Conservation (phyloP, 345 rosid species). For the Crucihimalaya himalaica region DNA sequence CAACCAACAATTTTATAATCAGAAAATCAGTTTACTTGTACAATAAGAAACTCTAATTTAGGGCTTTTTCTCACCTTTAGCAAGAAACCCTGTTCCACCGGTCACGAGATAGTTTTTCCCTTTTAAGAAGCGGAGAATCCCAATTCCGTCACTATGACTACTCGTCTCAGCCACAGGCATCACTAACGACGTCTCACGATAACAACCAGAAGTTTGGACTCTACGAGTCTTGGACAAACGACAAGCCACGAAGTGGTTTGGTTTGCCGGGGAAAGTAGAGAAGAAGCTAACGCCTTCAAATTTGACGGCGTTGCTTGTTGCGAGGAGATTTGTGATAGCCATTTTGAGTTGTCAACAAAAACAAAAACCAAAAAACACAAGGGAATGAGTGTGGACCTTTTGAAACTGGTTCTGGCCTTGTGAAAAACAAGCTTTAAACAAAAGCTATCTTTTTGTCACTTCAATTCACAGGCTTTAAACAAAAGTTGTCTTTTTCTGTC, state of each 20-base stretch:
- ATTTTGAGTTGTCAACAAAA: conserved; percentile 14
- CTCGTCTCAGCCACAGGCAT: neutral
- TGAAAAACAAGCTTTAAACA: no score
- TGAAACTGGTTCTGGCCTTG: no score
- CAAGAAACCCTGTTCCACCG: conserved; percentile 51
- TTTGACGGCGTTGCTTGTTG: neutral
- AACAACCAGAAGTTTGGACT: neutral
- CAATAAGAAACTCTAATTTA: neutral
- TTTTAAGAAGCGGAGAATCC: conserved; percentile 27
- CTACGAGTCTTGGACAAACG: neutral
- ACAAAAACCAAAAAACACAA: no score
- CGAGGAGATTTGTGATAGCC: neutral
- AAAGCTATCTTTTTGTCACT: no score
- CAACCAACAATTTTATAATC: neutral
- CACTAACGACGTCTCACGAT: neutral
- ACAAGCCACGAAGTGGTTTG: neutral
- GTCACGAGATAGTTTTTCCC: conserved; percentile 43
- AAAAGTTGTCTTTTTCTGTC: no score
- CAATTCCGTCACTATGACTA: neutral
- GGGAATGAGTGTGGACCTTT: no score
- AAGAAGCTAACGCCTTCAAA: neutral
- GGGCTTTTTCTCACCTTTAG: conserved; percentile 29
- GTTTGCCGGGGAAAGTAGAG: neutral
- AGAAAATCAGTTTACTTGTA: neutral
- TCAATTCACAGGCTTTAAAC: no score